Evolutionary conservation across 306 rosid genomes (phyloP), one percentile per base, ranked within the genome.

Genomic region (Ammopiptanthus mongolicus): DNA sequence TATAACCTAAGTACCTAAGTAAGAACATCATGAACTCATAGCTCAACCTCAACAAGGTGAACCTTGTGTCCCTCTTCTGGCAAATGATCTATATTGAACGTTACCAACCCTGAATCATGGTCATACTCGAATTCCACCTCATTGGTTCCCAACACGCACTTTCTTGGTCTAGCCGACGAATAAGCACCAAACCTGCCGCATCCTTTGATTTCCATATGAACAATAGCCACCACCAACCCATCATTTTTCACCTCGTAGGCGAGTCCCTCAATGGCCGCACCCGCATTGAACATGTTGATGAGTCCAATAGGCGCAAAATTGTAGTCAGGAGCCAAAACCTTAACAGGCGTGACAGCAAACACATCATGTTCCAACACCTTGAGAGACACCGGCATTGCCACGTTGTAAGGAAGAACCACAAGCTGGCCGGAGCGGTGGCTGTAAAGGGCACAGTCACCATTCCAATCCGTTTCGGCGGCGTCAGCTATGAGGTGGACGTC

Each of bases 221-320:
- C 98, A 15, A 64, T 18, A 1, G 5, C 15, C 50, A 12, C 50
- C 15, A 69, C 83, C 75, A 79, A 55, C 71, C 78, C 86, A 4
- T 56, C 82, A 34, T 84, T 69, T 10, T 78, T 71, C 57, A 62
- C 76, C 59, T 84, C 86, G 1, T 90, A 95, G 34, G 60, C 72
- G 57, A 95, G 64, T n/a, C 84, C 85, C 71, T 88, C 90, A 41
- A 95, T 72, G 8, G 97, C 92, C 21, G 97, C 99, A 5, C 97
- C 93, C 0, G 92, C 89, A 56, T 95, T 95, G 83, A 78, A 95
- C 99, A 95, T 95, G 66, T 85, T 39, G 11, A 95, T 42, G 1
- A 92, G 93, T 13, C 99, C 97, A 39, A 95, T 2, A 0, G 97
- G 93, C 12, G 97, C 93, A 22, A 95, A 90, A 12, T 77, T 73